Base-by-base conservation (phyloP, 768 basidiomycete species). In the Boletus reticulatus region DNA sequence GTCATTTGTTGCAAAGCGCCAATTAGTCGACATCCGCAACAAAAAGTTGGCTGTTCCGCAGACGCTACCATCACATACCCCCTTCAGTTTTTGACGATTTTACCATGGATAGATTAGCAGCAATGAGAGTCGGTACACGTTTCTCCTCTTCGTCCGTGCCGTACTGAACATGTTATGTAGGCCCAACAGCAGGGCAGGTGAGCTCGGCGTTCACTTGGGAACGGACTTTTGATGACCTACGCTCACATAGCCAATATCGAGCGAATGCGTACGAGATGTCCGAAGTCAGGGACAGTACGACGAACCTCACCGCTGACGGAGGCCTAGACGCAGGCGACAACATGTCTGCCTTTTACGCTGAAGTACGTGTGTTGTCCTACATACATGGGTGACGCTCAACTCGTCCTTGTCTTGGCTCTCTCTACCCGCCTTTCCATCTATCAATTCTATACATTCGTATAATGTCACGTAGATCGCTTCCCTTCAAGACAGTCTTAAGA, bases 61-160 rank as follows among this genome's bases (percentile, higher is more conserved):
- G 5, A 27, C 27, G 13, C 34, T 12, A 36, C 34, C 34, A 34
- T 34, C 34, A 36, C 34, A 36, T 36, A 36, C 34, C 34, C 34
- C 34, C 61, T 55, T 61, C 72, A 64, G 62, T 88, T 16, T 50
- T 52, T 92, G 86, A 90, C 93, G 69, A 68, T 55, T 46, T 24
- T 32, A 62, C 53, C 61, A 85, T 93, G 83, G 92, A 95, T 77
- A 84, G 93, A 80, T 82, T 95, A 61, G 92, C 90, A 65, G 89
- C 88, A 59, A 84, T 89, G 84, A 84, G 90, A 76, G 89, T 90
- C 56, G 55, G 84, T 70, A 4, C 38, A 27, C 16, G 2, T 11
- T 48, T 43, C 0, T 8, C 6, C 31, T 48, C 22, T 14, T 46
- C 3, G 4, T 43, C 9, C n/a, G 12, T 39, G 14, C 29, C 45